phyloP scores from a whole-genome alignment of 2,329 filamentous ascomycete species.

The Coniochaeta ligniaria region DNA sequence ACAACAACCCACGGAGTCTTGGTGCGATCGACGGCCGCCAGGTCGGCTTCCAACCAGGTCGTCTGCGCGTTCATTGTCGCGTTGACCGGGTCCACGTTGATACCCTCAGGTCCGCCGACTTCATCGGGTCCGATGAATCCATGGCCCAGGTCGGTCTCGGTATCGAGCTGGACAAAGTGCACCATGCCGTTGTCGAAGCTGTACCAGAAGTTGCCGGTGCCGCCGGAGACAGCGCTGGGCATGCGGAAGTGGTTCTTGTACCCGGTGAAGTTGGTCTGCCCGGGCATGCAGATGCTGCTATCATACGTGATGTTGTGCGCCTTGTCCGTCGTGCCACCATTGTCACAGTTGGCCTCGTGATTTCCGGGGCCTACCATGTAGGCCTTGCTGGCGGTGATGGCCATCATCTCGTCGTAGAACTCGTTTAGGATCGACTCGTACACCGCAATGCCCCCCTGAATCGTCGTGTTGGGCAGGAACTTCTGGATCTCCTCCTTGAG shows the following conservation, averaged over 20 bases:
- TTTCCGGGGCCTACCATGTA: slow-evolving; percentile 45
- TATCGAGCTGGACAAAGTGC: slow-evolving; percentile 4
- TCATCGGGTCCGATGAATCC: not conserved
- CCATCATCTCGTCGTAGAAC: slow-evolving; percentile 41
- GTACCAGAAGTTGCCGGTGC: slow-evolving; percentile 13
- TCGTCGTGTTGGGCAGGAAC: slow-evolving; percentile 36
- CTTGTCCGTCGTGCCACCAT: slow-evolving; percentile 36
- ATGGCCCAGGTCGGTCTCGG: slow-evolving; percentile 4
- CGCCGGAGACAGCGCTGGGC: slow-evolving; percentile 8
- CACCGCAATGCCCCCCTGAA: slow-evolving; percentile 35
- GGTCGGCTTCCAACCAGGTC: slow-evolving; percentile 12
- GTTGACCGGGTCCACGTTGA: not conserved
- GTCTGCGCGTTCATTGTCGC: slow-evolving; percentile 1
- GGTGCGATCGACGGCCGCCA: slow-evolving; percentile 12
- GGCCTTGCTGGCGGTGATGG: slow-evolving; percentile 32
- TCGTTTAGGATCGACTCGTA: slow-evolving; percentile 46
- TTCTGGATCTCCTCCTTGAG: slow-evolving; percentile 34
- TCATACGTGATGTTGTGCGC: slow-evolving; percentile 8
- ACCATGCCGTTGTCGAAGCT: slow-evolving; percentile 12
- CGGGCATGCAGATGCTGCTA: slow-evolving; percentile 7
- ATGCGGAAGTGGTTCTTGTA: slow-evolving; percentile 13
- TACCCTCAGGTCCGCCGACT: not conserved
- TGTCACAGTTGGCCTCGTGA: slow-evolving; percentile 39
- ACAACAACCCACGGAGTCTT: slow-evolving; percentile 15
- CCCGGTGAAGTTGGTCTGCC: slow-evolving; percentile 14